Conservation (phyloP, 345 rosid genomes). For the Mangifera indica region DNA sequence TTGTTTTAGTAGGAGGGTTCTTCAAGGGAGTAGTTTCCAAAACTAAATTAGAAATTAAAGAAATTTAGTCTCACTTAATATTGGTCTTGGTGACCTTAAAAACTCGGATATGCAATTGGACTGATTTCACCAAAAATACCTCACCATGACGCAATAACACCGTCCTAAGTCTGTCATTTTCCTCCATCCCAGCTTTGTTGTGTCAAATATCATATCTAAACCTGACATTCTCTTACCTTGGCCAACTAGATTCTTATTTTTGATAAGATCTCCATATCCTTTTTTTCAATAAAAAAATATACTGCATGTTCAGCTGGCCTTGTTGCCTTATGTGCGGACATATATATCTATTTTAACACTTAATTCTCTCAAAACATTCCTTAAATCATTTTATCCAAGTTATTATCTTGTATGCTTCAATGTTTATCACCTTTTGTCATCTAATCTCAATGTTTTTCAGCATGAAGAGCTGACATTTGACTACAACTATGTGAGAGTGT, state of each 20-base stretch:
- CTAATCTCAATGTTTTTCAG: slow-evolving; percentile 30
- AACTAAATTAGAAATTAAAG: too few species aligned
- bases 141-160: too few species aligned
- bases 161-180: too few species aligned
- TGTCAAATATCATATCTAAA: too few species aligned
- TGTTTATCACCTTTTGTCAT: background rate
- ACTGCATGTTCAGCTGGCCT: background rate
- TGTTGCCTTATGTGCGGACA: background rate
- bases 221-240: too few species aligned
- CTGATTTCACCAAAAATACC: too few species aligned
- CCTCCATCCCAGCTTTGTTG: too few species aligned
- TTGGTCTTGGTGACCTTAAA: too few species aligned
- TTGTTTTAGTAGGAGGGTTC: background rate
- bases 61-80: too few species aligned
- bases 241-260: too few species aligned
- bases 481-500: slow-evolving; percentile 95
- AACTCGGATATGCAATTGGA: too few species aligned
- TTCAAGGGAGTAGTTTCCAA: background rate
- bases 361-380: background rate
- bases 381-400: background rate
- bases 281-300: background rate
- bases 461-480: slow-evolving; percentile 95
- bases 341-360: background rate
- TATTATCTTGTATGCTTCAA: background rate
- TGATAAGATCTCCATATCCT: background rate